Evolutionary conservation across 2,329 filamentous ascomycete genomes (phyloP).

Genomic region (Sporothrix mexicana): DNA sequence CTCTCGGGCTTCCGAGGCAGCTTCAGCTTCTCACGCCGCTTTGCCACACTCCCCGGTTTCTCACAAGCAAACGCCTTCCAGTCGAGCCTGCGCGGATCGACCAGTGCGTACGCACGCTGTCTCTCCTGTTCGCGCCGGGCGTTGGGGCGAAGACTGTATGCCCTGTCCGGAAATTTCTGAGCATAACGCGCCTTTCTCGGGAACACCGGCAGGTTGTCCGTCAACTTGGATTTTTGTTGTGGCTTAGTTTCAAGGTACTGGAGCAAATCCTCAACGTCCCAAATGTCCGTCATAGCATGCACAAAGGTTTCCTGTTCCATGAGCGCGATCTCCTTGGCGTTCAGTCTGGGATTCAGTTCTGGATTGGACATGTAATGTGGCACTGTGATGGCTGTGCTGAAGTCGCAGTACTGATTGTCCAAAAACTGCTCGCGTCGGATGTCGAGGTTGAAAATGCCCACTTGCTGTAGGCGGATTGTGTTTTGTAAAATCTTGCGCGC

Average conservation of each 20-base stretch:
- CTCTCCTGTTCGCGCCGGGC: conserved; percentile 6
- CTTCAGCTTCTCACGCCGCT: background rate
- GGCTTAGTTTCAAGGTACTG: background rate
- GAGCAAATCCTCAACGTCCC: background rate
- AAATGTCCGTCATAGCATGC: background rate
- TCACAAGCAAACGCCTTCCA: background rate
- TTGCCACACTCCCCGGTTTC: background rate
- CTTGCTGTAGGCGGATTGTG: background rate
- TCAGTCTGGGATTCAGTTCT: conserved; percentile 10
- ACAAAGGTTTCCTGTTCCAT: conserved; percentile 1
- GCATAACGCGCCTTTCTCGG: background rate
- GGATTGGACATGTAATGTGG: background rate
- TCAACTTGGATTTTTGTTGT: background rate
- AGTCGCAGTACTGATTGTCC: background rate
- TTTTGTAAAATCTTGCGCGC: background rate
- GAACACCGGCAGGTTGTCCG: background rate
- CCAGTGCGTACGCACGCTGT: conserved; percentile 5
- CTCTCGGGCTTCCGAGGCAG: background rate
- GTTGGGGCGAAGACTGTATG: background rate
- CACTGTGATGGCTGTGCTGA: background rate
- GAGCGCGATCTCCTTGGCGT: conserved; percentile 11
- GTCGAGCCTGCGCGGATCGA: conserved; percentile 4
- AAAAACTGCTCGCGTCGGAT: conserved; percentile 12
- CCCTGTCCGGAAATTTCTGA: background rate
- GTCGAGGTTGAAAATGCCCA: conserved; percentile 1